A percentile compares a stretch with the other conserved stretches of the same genome.
Conservation (phyloP, 2,329 filamentous ascomycete species). For the Blumeriella jaapii region DNA sequence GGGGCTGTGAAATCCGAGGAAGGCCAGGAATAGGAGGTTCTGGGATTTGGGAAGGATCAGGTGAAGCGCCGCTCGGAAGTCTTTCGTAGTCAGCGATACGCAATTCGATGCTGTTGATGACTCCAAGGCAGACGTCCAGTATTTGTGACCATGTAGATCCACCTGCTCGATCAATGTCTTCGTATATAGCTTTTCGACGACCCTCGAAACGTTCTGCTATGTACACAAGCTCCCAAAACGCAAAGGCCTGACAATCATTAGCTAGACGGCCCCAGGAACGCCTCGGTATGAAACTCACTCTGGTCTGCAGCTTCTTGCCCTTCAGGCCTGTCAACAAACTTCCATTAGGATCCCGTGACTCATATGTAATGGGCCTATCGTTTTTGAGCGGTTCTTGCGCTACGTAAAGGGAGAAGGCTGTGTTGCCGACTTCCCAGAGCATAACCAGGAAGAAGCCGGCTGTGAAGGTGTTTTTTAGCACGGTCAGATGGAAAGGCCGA, state of each 20-base stretch:
- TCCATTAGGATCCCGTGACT: slow-evolving; percentile 84
- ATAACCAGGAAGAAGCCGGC: slow-evolving; percentile 57
- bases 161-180: slow-evolving; percentile 73
- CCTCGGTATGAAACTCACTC: slow-evolving; percentile 37
- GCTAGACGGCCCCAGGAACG: background rate
- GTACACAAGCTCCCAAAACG: slow-evolving; percentile 79
- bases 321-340: slow-evolving; percentile 76
- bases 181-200: slow-evolving; percentile 68
- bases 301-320: slow-evolving; percentile 67
- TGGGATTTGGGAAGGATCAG: slow-evolving; percentile 18
- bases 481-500: slow-evolving; percentile 44
- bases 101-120: slow-evolving; percentile 54
- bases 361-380: slow-evolving; percentile 68
- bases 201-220: slow-evolving; percentile 65
- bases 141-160: slow-evolving; percentile 77
- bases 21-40: slow-evolving; percentile 13
- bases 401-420: slow-evolving; percentile 70
- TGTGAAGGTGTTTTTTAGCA: slow-evolving; percentile 43
- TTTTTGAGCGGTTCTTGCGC: slow-evolving; percentile 74
- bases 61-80: slow-evolving; percentile 18
- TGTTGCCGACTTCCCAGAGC: slow-evolving; percentile 68
- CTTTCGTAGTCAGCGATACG: slow-evolving; percentile 53
- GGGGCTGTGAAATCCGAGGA: slow-evolving; percentile 20
- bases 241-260: slow-evolving; percentile 49
- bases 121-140: slow-evolving; percentile 53